Percentiles rank a stretch among this genome's conserved stretches.
These are phyloP conservation scores for Aquilaria sinensis DNA, from an alignment of 345 rosid species.

Conservation along the genomic window DNA sequence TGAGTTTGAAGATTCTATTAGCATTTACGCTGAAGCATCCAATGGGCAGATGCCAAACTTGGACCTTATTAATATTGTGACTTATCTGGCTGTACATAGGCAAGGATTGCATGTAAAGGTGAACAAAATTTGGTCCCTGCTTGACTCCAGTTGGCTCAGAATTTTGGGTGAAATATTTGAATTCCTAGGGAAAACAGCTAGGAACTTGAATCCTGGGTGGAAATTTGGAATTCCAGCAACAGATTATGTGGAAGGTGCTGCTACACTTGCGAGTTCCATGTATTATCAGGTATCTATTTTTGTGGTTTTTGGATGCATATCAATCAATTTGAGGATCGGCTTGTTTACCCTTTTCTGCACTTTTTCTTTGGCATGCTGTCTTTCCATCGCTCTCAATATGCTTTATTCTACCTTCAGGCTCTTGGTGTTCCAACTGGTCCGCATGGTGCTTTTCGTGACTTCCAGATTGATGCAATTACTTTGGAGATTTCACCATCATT, in stretches of 20 bases:
- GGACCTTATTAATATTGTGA: constrained; percentile 85
- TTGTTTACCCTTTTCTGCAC: no score
- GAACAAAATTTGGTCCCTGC: constrained; percentile 56
- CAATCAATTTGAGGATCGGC: no score
- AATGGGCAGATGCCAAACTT: constrained; percentile 99
- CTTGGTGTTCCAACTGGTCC: constrained; percentile 92
- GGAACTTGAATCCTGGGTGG: constrained; percentile 57
- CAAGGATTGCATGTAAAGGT: constrained; percentile 77
- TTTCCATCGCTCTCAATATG: constrained; percentile 9
- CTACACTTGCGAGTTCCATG: constrained; percentile 85
- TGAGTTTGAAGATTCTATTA: constrained; percentile 54
- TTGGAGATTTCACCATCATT: constrained; percentile 66
- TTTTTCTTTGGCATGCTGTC: not conserved
- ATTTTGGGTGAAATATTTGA: constrained; percentile 58
- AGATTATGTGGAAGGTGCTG: constrained; percentile 80
- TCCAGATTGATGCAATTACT: constrained; percentile 92
- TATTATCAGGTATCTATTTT: constrained; percentile 60
- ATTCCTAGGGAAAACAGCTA: constrained; percentile 49
- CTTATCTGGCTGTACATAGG: constrained; percentile 81
- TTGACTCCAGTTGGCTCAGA: constrained; percentile 49
- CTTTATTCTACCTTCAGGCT: constrained; percentile 44
- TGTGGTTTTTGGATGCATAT: no score
- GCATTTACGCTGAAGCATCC: constrained; percentile 87
- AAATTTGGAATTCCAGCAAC: constrained; percentile 70
- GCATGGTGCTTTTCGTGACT: constrained; percentile 96